Evolutionary conservation across 768 basidiomycete species (phyloP).

Genomic region (Phlebiopsis gigantea): DNA sequence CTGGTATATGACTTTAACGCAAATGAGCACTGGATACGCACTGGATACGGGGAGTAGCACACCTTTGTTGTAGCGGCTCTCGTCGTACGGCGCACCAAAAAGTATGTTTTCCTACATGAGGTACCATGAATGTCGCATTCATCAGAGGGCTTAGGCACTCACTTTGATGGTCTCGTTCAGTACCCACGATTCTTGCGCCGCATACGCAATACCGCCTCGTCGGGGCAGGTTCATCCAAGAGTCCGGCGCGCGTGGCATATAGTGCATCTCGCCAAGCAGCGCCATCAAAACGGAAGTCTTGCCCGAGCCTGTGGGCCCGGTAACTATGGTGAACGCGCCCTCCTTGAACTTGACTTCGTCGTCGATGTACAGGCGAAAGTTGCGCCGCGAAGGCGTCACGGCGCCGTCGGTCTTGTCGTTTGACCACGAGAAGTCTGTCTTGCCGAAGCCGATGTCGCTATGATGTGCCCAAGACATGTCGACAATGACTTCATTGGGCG

Average conservation of each 20-base stretch:
- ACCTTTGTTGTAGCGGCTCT: constrained; percentile 24
- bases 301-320: constrained; percentile 28
- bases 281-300: constrained; percentile 30
- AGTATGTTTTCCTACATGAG: constrained; percentile 24
- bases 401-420: constrained; percentile 9
- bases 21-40: not conserved
- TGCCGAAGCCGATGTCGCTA: constrained; percentile 19
- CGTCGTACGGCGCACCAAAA: constrained; percentile 25
- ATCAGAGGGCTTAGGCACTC: constrained; percentile 26
- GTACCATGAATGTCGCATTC: not conserved
- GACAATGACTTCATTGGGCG: not conserved
- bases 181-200: constrained; percentile 46
- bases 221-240: constrained; percentile 40
- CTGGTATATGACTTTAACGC: constrained; percentile 26
- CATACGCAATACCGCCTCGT: constrained; percentile 39
- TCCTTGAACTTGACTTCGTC: constrained; percentile 24
- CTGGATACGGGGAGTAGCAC: not conserved
- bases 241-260: constrained; percentile 23
- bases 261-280: constrained; percentile 29
- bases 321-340: constrained; percentile 24
- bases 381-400: constrained; percentile 11
- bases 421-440: constrained; percentile 26
- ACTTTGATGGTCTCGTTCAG: constrained; percentile 43
- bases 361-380: constrained; percentile 23
- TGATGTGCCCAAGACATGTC: not conserved